These are phyloP conservation scores for Magnolia sinica DNA, from an alignment of 164 flowering plant genomes.

Conservation along the genomic window DNA sequence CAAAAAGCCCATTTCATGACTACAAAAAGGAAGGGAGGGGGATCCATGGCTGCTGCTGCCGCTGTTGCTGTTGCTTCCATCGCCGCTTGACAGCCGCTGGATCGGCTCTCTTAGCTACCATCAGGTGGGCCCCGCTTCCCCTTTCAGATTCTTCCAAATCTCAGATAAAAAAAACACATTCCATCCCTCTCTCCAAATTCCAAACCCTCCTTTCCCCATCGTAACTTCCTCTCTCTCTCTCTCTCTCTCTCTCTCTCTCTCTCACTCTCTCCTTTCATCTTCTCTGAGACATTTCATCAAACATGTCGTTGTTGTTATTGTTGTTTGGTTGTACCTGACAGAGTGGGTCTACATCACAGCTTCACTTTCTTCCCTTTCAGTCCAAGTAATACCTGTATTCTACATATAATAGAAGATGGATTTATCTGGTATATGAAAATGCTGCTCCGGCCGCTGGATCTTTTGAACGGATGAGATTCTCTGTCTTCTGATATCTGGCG, in stretches of 20 bases:
- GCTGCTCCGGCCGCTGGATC: not conserved
- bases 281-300: not conserved
- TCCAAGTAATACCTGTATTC: conserved; percentile 26
- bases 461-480: not conserved
- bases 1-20: not conserved
- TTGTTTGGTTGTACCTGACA: conserved; percentile 6
- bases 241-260: not conserved
- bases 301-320: not conserved
- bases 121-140: not conserved
- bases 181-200: not conserved
- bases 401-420: not conserved
- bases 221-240: not conserved
- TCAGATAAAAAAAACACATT: not conserved
- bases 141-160: not conserved
- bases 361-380: conserved; percentile 27
- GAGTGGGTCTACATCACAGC: conserved; percentile 4
- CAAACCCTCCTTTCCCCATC: not conserved
- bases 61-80: not conserved
- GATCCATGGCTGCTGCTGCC: conserved; percentile 6
- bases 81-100: conserved; percentile 8
- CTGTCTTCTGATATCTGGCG: not conserved
- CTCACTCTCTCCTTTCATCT: not conserved
- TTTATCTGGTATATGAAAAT: not conserved
- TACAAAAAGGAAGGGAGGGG: not conserved
- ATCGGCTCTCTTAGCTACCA: not conserved